These are phyloP conservation scores for Metschnikowia anglica DNA, from an alignment of 805 yeast genomes.

Conservation along the genomic window DNA sequence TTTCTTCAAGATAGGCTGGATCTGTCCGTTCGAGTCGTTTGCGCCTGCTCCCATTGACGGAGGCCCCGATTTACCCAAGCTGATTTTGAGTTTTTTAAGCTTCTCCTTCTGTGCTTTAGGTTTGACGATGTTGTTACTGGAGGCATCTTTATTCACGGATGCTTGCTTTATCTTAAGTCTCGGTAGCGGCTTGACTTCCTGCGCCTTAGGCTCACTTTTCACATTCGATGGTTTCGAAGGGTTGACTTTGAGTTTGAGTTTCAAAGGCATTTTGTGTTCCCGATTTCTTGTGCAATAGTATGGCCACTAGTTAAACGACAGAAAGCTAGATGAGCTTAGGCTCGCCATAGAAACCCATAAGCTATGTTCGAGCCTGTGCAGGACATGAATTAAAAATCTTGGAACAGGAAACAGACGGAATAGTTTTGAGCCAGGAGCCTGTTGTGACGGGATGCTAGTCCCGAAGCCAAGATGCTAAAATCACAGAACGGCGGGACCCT, in stretches of 20 bases:
- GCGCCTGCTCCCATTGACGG: constrained; percentile 7
- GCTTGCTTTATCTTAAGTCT: constrained; percentile 26
- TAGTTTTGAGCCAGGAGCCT: no score
- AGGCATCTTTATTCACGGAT: constrained; percentile 11
- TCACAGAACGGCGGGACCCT: no score
- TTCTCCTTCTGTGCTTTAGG: constrained; percentile 20
- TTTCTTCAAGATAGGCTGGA: constrained; percentile 14
- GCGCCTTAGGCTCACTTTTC: constrained; percentile 4
- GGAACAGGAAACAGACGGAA: no score
- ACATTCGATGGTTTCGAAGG: constrained; percentile 6
- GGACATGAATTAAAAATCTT: no score
- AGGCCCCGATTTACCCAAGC: constrained; percentile 18
- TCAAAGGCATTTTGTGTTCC: constrained; percentile 25
- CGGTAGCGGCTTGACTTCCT: constrained; percentile 15
- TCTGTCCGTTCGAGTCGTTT: constrained; percentile 1
- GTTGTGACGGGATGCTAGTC: no score
- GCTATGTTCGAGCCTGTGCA: no score
- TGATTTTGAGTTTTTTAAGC: constrained; percentile 28
- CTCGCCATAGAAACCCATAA: no score
- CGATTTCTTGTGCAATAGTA: no score
- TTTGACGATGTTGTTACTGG: constrained; percentile 13
- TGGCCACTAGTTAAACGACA: no score
- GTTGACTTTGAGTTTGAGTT: constrained; percentile 24
- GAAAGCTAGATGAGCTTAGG: no score
- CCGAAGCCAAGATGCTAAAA: no score